Conservation (phyloP, 164 flowering plant species). For the Euptelea pleiosperma region DNA sequence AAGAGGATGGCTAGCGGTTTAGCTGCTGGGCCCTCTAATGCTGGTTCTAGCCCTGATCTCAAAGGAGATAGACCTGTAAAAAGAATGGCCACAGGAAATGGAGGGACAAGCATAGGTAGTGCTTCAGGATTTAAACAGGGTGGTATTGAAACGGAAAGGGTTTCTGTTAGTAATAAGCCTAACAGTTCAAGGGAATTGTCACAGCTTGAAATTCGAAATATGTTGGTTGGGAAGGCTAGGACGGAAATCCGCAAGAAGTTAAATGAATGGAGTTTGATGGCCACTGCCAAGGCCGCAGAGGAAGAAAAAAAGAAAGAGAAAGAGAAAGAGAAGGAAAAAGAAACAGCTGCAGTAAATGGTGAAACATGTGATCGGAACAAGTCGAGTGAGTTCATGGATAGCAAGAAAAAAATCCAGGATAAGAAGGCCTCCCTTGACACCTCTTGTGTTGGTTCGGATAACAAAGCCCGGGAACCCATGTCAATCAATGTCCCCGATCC, state of each 20-base stretch:
- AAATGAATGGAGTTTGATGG: constrained; percentile 27
- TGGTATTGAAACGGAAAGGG: constrained; percentile 22
- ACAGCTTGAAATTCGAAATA: constrained; percentile 33
- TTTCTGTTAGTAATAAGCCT: constrained; percentile 15
- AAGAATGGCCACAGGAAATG: constrained; percentile 23
- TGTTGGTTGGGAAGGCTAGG: constrained; percentile 57
- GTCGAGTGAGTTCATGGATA: constrained; percentile 2
- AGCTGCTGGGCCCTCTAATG: constrained; percentile 13
- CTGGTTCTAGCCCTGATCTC: constrained; percentile 6
- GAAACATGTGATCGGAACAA: constrained; percentile 12
- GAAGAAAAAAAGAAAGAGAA: constrained; percentile 19
- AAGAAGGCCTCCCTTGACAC: constrained; percentile 5
- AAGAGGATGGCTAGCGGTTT: constrained; percentile 30
- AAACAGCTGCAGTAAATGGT: constrained; percentile 6
- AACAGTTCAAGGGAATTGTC: constrained; percentile 31
- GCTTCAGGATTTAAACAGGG: constrained; percentile 12
- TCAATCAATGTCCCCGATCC: constrained; percentile 51
- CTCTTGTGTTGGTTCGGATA: constrained; percentile 14
- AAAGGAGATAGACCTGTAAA: constrained; percentile 27
- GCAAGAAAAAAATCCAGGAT: constrained; percentile 14
- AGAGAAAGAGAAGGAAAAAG: constrained; percentile 6
- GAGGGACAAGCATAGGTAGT: constrained; percentile 21
- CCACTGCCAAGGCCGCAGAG: constrained; percentile 12
- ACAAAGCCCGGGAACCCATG: constrained; percentile 27
- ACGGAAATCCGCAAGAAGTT: constrained; percentile 45